Conservation (phyloP, 371 early-diverging fungal genomes). For the Basidiobolus meristosporus region DNA sequence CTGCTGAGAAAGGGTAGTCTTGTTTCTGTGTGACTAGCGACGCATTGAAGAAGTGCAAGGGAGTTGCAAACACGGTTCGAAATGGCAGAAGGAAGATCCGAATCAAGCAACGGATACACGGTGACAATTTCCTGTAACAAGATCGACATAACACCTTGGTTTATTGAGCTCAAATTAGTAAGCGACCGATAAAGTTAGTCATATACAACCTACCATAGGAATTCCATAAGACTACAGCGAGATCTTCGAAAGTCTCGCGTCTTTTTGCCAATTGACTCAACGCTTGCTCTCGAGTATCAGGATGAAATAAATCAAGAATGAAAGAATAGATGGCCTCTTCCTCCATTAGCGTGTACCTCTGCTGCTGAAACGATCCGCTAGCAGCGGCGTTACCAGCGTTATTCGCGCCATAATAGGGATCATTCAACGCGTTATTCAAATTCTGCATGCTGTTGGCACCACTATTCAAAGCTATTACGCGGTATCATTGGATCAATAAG, state of each 20-base stretch:
- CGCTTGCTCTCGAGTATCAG: constrained; percentile 64
- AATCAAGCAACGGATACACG: constrained; percentile 66
- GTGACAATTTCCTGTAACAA: constrained; percentile 87
- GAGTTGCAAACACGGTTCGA: constrained; percentile 92
- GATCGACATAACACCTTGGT: constrained; percentile 75
- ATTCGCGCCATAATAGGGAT: no score
- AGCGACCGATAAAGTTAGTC: background rate
- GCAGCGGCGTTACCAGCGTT: no score
- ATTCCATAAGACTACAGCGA: constrained; percentile 92
- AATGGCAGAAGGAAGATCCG: background rate
- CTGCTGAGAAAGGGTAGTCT: constrained; percentile 70
- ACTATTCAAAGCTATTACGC: no score
- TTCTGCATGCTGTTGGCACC: no score
- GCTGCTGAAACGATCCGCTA: no score
- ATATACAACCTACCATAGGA: constrained; percentile 46
- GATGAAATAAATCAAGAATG: constrained; percentile 69
- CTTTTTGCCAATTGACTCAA: constrained; percentile 82
- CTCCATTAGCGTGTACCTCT: background rate
- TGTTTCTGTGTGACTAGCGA: constrained; percentile 90
- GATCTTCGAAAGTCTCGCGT: constrained; percentile 83
- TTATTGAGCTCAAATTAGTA: background rate
- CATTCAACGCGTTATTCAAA: no score
- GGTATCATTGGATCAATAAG: no score
- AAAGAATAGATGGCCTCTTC: constrained; percentile 73
- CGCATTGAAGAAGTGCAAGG: constrained; percentile 85